Conservation (phyloP, 805 yeast genomes). For the Wickerhamomyces bovis region DNA sequence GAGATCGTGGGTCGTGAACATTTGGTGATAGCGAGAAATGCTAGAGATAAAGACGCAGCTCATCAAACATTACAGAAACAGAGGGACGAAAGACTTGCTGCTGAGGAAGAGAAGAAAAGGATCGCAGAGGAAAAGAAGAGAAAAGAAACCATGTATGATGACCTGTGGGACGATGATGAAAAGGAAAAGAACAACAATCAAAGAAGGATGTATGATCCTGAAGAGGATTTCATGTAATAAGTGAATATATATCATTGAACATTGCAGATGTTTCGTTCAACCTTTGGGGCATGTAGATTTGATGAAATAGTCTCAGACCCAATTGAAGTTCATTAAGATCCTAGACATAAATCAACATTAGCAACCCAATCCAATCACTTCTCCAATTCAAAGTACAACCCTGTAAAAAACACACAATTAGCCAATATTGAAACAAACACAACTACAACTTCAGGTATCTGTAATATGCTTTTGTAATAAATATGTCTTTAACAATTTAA, state of each 20-base stretch:
- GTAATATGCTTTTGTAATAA: background rate
- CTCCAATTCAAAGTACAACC: background rate
- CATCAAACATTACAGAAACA: constrained; percentile 19
- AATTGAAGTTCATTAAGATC: background rate
- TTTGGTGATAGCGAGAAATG: constrained; percentile 30
- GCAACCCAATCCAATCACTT: background rate
- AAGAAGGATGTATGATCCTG: constrained; percentile 45
- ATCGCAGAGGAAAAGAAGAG: constrained; percentile 34
- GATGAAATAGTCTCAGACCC: background rate
- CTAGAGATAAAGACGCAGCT: constrained; percentile 31
- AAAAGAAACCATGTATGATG: constrained; percentile 40
- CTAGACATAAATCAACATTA: background rate
- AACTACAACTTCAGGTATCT: background rate
- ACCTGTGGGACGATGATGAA: constrained; percentile 39
- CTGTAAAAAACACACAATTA: background rate
- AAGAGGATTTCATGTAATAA: constrained; percentile 47
- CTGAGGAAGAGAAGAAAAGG: constrained; percentile 31
- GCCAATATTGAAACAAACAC: background rate
- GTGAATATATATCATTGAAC: background rate
- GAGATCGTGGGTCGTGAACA: constrained; percentile 36
- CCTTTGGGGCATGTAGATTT: background rate
- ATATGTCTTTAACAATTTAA: background rate
- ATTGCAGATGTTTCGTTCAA: background rate
- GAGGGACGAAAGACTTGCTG: constrained; percentile 20
- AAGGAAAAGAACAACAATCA: constrained; percentile 39